Conservation (phyloP, 306 rosid genomes). For the Nissolia schottii region DNA sequence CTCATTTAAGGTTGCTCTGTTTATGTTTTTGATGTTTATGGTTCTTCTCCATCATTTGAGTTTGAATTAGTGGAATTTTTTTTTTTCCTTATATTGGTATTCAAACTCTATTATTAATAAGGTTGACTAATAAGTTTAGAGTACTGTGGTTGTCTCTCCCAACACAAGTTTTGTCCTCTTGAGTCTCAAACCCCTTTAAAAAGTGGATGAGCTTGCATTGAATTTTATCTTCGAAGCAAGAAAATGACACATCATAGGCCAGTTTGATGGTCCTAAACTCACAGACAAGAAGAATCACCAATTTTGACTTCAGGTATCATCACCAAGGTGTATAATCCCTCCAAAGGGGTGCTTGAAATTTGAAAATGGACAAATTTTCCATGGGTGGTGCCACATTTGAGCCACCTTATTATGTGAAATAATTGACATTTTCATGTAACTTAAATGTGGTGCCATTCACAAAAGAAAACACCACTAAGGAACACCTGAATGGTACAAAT, state of each 20-base stretch:
- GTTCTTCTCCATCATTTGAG: not conserved
- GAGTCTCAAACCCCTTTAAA: too few species aligned
- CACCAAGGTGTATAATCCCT: not conserved
- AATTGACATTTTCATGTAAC: not conserved
- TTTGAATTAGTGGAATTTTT: not conserved
- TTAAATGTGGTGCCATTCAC: slow-evolving; percentile 35
- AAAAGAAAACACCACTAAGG: slow-evolving; percentile 29
- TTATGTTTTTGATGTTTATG: not conserved
- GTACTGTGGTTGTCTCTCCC: too few species aligned
- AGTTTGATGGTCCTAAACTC: slow-evolving; percentile 14
- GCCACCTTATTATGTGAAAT: slow-evolving; percentile 13
- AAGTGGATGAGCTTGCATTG: too few species aligned
- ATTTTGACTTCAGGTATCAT: slow-evolving; percentile 26
- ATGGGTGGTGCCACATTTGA: slow-evolving; percentile 19
- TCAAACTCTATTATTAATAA: too few species aligned
- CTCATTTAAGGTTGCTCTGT: not conserved
- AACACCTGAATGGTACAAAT: slow-evolving; percentile 35
- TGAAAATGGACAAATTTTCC: not conserved
- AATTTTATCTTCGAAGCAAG: not conserved
- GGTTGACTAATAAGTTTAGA: too few species aligned
- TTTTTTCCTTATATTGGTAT: too few species aligned
- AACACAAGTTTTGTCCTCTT: too few species aligned
- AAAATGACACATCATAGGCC: not conserved
- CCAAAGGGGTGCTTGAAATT: not conserved
- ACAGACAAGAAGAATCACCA: slow-evolving; percentile 19